A percentile compares a stretch with the other conserved stretches of the same genome.
Conservation (phyloP, 106 monocot species). For the Allium sativum region DNA sequence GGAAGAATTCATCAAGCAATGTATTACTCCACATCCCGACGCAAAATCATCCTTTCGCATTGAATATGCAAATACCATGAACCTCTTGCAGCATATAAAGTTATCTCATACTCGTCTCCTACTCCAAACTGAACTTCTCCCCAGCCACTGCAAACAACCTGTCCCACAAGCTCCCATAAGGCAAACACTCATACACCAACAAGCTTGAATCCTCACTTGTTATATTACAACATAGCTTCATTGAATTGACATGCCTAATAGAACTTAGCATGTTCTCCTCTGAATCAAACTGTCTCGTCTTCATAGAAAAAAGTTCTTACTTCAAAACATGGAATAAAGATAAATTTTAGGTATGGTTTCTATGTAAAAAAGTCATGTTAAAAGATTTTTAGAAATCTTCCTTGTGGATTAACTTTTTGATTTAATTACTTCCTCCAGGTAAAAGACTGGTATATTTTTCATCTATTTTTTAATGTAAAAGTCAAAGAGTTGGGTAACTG, state of each 20-base stretch:
- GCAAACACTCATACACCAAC: conserved; percentile 78
- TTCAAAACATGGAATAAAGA: no score
- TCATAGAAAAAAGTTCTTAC: no score
- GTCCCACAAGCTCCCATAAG: conserved; percentile 83
- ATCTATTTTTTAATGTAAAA: no score
- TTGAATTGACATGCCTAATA: conserved; percentile 85
- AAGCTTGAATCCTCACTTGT: conserved; percentile 67
- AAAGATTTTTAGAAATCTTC: no score
- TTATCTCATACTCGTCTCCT: conserved; percentile 58
- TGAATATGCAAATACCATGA: conserved; percentile 82
- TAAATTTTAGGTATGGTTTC: no score
- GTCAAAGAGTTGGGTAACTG: no score
- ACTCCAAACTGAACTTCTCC: conserved; percentile 34
- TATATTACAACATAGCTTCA: conserved; percentile 87
- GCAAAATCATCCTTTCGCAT: conserved; percentile 54
- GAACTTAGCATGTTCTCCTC: conserved; percentile 67
- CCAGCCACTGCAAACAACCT: conserved; percentile 32
- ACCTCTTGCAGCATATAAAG: conserved; percentile 60
- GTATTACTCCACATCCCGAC: conserved; percentile 87
- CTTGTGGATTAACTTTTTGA: no score
- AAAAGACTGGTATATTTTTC: no score
- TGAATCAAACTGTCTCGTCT: conserved; percentile 71
- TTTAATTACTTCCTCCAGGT: no score
- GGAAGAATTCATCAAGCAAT: conserved; percentile 61
- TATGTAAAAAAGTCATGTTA: no score